Evolutionary conservation across 352 stramenopile genomes (phyloP).

Genomic region (Globisporangium heterothallicum): DNA sequence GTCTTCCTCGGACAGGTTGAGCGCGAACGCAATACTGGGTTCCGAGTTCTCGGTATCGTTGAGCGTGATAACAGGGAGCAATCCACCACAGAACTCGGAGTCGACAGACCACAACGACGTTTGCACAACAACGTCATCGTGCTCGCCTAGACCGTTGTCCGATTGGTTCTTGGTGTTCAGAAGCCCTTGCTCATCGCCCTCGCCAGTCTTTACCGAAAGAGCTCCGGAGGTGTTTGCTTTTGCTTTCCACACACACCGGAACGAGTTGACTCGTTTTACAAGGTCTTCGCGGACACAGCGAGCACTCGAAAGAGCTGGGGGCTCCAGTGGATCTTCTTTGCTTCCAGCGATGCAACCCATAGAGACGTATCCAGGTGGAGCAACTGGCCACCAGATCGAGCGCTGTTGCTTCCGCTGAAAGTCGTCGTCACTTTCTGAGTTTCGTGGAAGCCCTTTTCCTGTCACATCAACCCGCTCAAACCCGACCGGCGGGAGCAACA

Average conservation of each 20-base stretch:
- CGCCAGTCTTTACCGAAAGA: slow-evolving; percentile 14
- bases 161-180: slow-evolving; percentile 35
- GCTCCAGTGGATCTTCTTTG: slow-evolving; percentile 76
- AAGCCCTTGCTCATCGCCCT: slow-evolving; percentile 12
- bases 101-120: slow-evolving; percentile 70
- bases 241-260: slow-evolving; percentile 60
- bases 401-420: slow-evolving; percentile 83
- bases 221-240: slow-evolving; percentile 28
- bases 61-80: slow-evolving; percentile 69
- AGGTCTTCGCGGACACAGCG: slow-evolving; percentile 79
- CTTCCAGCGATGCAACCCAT: slow-evolving; percentile 73
- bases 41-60: slow-evolving; percentile 31
- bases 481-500: slow-evolving; percentile 53
- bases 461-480: slow-evolving; percentile 83
- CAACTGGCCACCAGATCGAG: slow-evolving; percentile 80
- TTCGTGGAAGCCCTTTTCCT: slow-evolving; percentile 73
- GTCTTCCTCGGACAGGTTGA: slow-evolving; percentile 72
- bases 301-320: slow-evolving; percentile 38
- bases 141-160: slow-evolving; percentile 19
- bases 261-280: slow-evolving; percentile 52
- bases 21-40: slow-evolving; percentile 32
- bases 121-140: slow-evolving; percentile 50
- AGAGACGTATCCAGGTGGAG: slow-evolving; percentile 67
- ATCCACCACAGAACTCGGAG: slow-evolving; percentile 43
- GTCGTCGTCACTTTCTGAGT: slow-evolving; percentile 63